Conservation (phyloP, 2,329 filamentous ascomycete genomes). For the Davidsoniella neocaledoniae region DNA sequence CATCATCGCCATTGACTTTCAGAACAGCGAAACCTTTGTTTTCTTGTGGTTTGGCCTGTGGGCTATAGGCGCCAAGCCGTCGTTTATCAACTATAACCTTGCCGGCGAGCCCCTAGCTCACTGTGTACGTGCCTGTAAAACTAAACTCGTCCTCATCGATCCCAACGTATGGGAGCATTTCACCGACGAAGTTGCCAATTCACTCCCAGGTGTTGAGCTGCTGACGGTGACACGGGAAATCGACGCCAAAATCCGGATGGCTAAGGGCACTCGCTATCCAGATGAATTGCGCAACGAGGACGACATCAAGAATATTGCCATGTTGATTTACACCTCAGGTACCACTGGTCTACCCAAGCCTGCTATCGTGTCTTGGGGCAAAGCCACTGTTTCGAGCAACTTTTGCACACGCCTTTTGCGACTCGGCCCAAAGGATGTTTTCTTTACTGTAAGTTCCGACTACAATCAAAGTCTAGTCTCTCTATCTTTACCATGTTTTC, state of each 20-base stretch:
- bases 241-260: constrained; percentile 35
- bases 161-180: constrained; percentile 27
- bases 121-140: constrained; percentile 51
- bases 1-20: constrained; percentile 65
- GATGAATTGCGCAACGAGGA: constrained; percentile 38
- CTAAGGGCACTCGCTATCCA: constrained; percentile 37
- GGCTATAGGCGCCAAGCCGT: constrained; percentile 67
- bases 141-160: constrained; percentile 55
- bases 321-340: constrained; percentile 72
- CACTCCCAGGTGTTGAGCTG: constrained; percentile 36
- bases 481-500: too few species aligned
- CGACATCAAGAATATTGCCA: constrained; percentile 39
- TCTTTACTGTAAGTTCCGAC: constrained; percentile 47
- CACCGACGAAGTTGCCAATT: constrained; percentile 37
- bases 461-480: background rate
- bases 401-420: constrained; percentile 40
- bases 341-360: constrained; percentile 75
- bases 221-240: constrained; percentile 43
- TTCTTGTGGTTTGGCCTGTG: constrained; percentile 65
- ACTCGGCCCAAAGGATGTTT: constrained; percentile 45
- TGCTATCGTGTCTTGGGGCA: constrained; percentile 58
- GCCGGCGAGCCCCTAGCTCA: constrained; percentile 54
- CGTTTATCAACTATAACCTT: constrained; percentile 80
- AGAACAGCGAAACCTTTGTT: constrained; percentile 64
- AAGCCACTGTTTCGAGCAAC: constrained; percentile 35